Base-by-base conservation (phyloP, 2,329 filamentous ascomycete genomes). In the Nemania abortiva region DNA sequence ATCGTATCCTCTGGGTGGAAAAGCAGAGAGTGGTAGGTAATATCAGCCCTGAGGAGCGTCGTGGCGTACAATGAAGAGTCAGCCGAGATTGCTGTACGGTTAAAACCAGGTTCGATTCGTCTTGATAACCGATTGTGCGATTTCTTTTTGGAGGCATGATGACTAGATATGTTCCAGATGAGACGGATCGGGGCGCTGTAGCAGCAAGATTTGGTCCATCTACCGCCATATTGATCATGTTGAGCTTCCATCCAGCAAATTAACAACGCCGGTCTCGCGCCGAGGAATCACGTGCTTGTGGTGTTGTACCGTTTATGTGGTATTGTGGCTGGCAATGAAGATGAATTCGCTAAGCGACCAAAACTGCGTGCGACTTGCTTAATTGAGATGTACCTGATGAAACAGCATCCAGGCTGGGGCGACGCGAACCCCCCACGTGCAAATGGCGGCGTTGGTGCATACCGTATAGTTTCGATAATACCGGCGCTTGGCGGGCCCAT, bases 21-120 rank as follows among this genome's bases (percentile, higher is more conserved):
- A 29, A 53, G 24, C 24, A 31, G 4, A 53, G 15, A 11, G 20
- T 20, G 24, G 27, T 22, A 52, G 52, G 42, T 27, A 31, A 34
- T 57, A 61, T 69, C 52, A 63, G 66, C 62, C 54, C 42, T 22
- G 60, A 15, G 13, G 22, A 64, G n/a, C 20, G 49, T 63, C 18
- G 20, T 59, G 52, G 47, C 66, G 60, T 69, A 58, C 62, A 57
- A 69, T 53, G 49, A 66, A 53, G 59, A 66, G 42, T 34, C 50
- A 69, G 52, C 66, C 66, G 66, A 69, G 56, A 69, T 71, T 71
- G 55, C 62, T 53, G 55, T 58, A 42, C 52, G 50, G 58, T n/a
- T 54, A 65, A 22, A 49, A 57, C 15, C 20, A 22, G 27, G 63
- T 60, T 63, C 66, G 22, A 66, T 71, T 69, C 59, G 69, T 65